These are phyloP conservation scores for Pseudonitzschia pungens DNA, from an alignment of 108 stramenopile genomes.

Conservation along the genomic window DNA sequence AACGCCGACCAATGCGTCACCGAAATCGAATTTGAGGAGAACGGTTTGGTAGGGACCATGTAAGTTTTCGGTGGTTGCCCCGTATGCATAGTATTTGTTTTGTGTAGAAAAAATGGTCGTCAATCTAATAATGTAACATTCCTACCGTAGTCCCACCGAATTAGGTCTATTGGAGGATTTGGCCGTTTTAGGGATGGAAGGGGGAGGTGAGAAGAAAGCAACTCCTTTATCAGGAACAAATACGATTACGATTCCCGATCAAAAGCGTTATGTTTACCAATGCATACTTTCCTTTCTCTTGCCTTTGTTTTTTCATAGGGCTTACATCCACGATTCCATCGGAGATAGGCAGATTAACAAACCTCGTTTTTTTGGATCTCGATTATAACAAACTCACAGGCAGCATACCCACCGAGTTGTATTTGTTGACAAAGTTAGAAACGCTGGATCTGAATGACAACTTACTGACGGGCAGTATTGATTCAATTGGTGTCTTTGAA, in stretches of 20 bases:
- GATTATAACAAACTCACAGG: conserved; percentile 53
- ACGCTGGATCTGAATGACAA: conserved; percentile 73
- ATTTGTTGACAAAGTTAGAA: conserved; percentile 28
- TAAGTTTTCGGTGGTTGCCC: neutral
- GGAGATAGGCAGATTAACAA: conserved; percentile 62
- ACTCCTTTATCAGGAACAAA: neutral
- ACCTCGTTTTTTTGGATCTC: conserved; percentile 44
- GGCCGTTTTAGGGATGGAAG: conserved; percentile 47
- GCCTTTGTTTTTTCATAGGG: conserved; percentile 14
- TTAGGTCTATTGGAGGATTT: conserved; percentile 15
- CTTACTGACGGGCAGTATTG: conserved; percentile 51
- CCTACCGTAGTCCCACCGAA: conserved; percentile 3
- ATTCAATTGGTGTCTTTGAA: conserved; percentile 50
- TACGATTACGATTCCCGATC: too few species aligned
- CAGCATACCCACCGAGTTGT: conserved; percentile 37
- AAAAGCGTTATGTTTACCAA: too few species aligned
- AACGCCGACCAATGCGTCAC: conserved; percentile 37
- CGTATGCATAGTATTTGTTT: neutral
- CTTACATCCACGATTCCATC: conserved; percentile 63
- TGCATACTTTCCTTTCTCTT: neutral
- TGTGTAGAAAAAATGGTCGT: neutral
- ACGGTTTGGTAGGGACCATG: conserved; percentile 59
- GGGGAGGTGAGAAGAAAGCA: conserved; percentile 19
- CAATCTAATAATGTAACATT: neutral
- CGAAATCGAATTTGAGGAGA: conserved; percentile 50